These are phyloP conservation scores for Penicillium macrosclerotiorum DNA, from an alignment of 495 filamentous ascomycete species.

Conservation along the genomic window DNA sequence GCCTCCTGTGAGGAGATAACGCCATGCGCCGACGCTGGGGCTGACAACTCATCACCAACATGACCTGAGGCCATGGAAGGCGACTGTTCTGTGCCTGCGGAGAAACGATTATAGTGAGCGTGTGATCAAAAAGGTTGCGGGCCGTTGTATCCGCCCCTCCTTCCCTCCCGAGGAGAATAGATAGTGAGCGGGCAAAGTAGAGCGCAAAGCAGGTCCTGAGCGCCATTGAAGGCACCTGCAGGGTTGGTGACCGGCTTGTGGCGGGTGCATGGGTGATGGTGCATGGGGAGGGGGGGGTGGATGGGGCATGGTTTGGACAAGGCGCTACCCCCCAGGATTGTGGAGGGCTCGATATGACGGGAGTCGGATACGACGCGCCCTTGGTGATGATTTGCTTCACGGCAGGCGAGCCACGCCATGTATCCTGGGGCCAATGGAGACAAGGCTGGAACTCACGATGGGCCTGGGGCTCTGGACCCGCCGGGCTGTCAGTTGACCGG, in stretches of 20 bases:
- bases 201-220: no score
- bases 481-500: constrained; percentile 23
- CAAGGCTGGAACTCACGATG: constrained; percentile 16
- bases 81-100: constrained; percentile 16
- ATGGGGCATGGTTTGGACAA: not conserved
- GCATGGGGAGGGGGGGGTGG: constrained; percentile 8
- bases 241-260: constrained; percentile 2
- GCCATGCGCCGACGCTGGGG: constrained; percentile 25
- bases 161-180: no score
- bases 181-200: no score
- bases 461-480: constrained; percentile 23
- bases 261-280: constrained; percentile 9
- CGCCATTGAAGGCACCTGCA: constrained; percentile 4
- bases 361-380: no score
- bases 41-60: constrained; percentile 35
- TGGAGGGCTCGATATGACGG: no score
- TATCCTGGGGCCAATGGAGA: constrained; percentile 2
- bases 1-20: constrained; percentile 18
- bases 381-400: no score
- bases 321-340: not conserved
- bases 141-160: constrained; percentile 22
- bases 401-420: not conserved
- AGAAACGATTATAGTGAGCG: constrained; percentile 26
- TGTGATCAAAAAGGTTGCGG: constrained; percentile 40
- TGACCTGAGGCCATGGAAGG: no score